Evolutionary conservation across 176 grass and related monocot species (phyloP).

Genomic region (Triticum urartu): DNA sequence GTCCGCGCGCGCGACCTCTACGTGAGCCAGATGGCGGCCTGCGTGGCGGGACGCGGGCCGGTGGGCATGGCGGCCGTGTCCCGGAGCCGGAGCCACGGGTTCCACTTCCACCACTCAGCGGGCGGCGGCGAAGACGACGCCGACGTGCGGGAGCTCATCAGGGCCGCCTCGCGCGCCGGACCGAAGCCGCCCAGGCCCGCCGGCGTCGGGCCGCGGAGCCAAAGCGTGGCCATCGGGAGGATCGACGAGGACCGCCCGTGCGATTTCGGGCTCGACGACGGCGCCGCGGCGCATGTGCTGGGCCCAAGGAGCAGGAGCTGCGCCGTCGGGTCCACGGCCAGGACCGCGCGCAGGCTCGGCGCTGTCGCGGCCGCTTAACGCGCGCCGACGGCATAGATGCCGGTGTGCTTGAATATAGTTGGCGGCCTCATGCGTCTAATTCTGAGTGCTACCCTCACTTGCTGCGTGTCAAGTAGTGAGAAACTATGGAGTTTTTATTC

Average conservation of each 20-base stretch:
- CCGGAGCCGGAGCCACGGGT: constrained; percentile 53
- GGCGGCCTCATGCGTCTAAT: neutral
- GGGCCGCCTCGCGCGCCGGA: constrained; percentile 16
- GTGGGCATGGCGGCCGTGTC: constrained; percentile 34
- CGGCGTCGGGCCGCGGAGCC: constrained; percentile 38
- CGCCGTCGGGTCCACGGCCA: constrained; percentile 16
- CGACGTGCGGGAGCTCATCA: no score
- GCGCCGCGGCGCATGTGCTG: neutral
- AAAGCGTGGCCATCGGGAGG: constrained; percentile 39
- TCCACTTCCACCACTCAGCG: constrained; percentile 64
- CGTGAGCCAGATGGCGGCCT: constrained; percentile 46
- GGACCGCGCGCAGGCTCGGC: neutral
- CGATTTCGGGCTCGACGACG: constrained; percentile 42
- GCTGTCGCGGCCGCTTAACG: neutral
- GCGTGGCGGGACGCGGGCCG: constrained; percentile 1
- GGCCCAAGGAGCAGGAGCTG: constrained; percentile 48
- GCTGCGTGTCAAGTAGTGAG: neutral
- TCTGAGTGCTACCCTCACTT: neutral
- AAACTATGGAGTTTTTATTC: neutral
- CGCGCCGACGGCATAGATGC: neutral
- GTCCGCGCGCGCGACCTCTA: constrained; percentile 57
- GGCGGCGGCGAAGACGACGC: no score
- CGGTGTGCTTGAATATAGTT: no score
- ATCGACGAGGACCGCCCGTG: constrained; percentile 71
- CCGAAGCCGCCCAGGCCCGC: neutral